These are phyloP conservation scores for Penicillium macrosclerotiorum DNA, from an alignment of 495 filamentous ascomycete genomes.

Conservation along the genomic window DNA sequence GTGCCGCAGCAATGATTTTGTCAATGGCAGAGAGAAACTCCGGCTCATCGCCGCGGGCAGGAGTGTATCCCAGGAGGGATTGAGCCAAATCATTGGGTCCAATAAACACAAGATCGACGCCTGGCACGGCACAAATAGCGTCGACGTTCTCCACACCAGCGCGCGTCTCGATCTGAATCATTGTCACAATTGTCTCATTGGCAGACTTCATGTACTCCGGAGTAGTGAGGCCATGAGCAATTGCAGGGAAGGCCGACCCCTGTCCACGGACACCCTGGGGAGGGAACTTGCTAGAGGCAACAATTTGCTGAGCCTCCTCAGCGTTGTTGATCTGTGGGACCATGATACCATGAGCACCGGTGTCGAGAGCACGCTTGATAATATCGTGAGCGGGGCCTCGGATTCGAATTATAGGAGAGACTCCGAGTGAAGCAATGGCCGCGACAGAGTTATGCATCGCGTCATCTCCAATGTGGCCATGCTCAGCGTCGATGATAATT, in stretches of 20 bases:
- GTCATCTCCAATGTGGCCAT: constrained; percentile 51
- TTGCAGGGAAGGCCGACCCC: constrained; percentile 22
- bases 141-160: constrained; percentile 32
- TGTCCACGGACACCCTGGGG: constrained; percentile 57
- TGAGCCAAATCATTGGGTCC: constrained; percentile 35
- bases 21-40: constrained; percentile 32
- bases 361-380: constrained; percentile 70
- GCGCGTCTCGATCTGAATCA: constrained; percentile 33
- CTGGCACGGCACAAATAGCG: constrained; percentile 25
- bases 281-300: constrained; percentile 63
- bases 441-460: constrained; percentile 84
- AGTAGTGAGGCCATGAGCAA: constrained; percentile 30
- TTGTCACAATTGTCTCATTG: constrained; percentile 32
- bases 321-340: constrained; percentile 35
- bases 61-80: constrained; percentile 27
- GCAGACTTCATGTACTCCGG: constrained; percentile 33
- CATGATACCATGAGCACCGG: constrained; percentile 62
- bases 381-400: constrained; percentile 65
- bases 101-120: constrained; percentile 34
- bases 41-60: constrained; percentile 31
- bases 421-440: constrained; percentile 62
- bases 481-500: constrained; percentile 30
- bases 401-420: constrained; percentile 65
- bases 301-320: constrained; percentile 60
- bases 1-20: constrained; percentile 30